phyloP scores from a whole-genome alignment of 148 eudicot species.

The Amaranthus hypochondriacus region DNA sequence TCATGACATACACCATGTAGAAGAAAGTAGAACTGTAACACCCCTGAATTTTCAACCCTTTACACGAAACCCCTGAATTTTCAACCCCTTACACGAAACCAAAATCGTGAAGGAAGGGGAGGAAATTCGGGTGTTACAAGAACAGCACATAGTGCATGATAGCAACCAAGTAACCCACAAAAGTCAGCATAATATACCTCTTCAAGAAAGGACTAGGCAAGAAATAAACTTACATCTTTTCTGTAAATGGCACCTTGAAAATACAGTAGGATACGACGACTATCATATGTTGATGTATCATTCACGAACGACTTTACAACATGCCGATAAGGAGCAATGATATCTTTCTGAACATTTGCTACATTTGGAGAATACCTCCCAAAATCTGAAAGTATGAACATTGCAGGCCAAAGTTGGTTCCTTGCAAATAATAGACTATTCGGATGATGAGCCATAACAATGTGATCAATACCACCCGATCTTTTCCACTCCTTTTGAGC shows the following conservation, averaged over 20 bases:
- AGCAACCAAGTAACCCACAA: too few relatives aligned
- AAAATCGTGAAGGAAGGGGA: too few relatives aligned
- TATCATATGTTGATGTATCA: conserved; percentile 70
- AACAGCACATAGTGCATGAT: too few relatives aligned
- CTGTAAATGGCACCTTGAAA: conserved; percentile 95
- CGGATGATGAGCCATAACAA: conserved; percentile 91
- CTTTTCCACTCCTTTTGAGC: conserved; percentile 85
- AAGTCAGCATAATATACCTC: too few relatives aligned
- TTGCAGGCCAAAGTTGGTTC: conserved; percentile 83
- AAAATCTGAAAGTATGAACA: conserved; percentile 80
- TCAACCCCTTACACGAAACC: too few relatives aligned
- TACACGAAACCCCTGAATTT: too few relatives aligned
- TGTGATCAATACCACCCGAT: conserved; percentile 79
- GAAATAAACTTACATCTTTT: conserved; percentile 68
- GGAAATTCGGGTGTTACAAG: too few relatives aligned
- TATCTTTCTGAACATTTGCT: conserved; percentile 94
- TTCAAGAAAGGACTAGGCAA: too few relatives aligned
- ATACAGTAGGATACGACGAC: conserved; percentile 73
- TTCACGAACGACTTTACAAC: conserved; percentile 54
- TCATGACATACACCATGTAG: too few relatives aligned
- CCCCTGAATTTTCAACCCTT: too few relatives aligned
- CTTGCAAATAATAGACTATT: conserved; percentile 86
- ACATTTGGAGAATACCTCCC: conserved; percentile 91
- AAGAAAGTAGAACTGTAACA: too few relatives aligned
- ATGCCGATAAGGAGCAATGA: conserved; percentile 92